Conservation (phyloP, 805 yeast species). For the Suhomyces xylopsoci region DNA sequence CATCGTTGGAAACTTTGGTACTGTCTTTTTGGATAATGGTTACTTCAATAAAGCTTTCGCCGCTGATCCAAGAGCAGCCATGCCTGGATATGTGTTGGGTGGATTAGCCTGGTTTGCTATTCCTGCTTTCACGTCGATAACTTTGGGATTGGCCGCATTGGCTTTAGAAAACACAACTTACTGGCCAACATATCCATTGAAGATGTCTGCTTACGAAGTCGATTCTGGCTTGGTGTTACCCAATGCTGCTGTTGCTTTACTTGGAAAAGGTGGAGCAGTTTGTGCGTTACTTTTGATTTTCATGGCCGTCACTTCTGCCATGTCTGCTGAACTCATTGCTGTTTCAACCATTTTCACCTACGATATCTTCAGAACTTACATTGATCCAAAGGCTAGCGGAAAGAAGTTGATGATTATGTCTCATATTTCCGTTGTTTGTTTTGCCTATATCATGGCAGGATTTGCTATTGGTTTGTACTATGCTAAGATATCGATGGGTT, state of each 20-base stretch:
- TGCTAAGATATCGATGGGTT: slow-evolving; percentile 84
- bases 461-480: slow-evolving; percentile 80
- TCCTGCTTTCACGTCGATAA: slow-evolving; percentile 78
- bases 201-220: slow-evolving; percentile 64
- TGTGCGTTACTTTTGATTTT: slow-evolving; percentile 76
- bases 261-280: slow-evolving; percentile 88
- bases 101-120: slow-evolving; percentile 91
- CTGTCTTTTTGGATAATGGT: slow-evolving; percentile 82
- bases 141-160: slow-evolving; percentile 83
- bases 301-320: slow-evolving; percentile 91
- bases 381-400: slow-evolving; percentile 77
- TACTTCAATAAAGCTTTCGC: slow-evolving; percentile 90
- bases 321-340: slow-evolving; percentile 87
- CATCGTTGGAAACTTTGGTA: slow-evolving; percentile 85
- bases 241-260: slow-evolving; percentile 74
- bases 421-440: slow-evolving; percentile 59
- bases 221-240: slow-evolving; percentile 79
- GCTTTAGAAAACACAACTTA: slow-evolving; percentile 65
- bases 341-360: slow-evolving; percentile 83
- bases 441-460: slow-evolving; percentile 68
- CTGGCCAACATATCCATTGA: slow-evolving; percentile 78
- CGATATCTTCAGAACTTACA: slow-evolving; percentile 77
- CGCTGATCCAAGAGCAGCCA: slow-evolving; percentile 75
- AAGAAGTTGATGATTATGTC: slow-evolving; percentile 66
- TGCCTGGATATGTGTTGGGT: slow-evolving; percentile 85